Percentiles rank a stretch among this genome's conserved stretches.
phyloP scores from a whole-genome alignment of 2,329 filamentous ascomycete genomes.

The Diaporthe caulivora region DNA sequence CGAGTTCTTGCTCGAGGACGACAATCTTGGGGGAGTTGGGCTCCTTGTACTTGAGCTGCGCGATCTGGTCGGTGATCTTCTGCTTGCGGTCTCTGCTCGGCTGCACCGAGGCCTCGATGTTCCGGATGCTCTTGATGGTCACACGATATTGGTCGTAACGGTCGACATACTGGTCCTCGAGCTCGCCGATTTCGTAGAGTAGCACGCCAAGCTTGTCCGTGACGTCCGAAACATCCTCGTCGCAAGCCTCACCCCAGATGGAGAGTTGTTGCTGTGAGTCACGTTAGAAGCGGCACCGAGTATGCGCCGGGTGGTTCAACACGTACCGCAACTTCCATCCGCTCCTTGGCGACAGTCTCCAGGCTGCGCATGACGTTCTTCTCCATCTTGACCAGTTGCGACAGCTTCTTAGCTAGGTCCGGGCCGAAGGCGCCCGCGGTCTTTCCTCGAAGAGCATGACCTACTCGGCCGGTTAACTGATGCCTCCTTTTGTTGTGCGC shows the following conservation, averaged over 20 bases:
- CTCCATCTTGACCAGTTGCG: conserved; percentile 99
- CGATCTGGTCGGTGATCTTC: conserved; percentile 99
- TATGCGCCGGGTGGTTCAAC: too few relatives aligned
- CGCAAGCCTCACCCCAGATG: conserved; percentile 94
- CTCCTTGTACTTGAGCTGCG: conserved; percentile 99
- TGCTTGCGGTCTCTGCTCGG: conserved; percentile 99
- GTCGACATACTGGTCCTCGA: conserved; percentile 98
- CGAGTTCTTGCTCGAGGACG: conserved; percentile 97
- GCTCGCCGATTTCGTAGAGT: conserved; percentile 97
- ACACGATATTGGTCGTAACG: conserved; percentile 99
- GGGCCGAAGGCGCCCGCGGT: conserved; percentile 82
- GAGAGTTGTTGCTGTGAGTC: conserved; percentile 91
- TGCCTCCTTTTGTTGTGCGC: neutral
- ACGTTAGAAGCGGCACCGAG: conserved; percentile 4
- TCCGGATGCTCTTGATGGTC: conserved; percentile 99
- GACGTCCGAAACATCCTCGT: conserved; percentile 98
- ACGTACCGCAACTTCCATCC: conserved; percentile 97
- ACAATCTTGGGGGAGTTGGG: conserved; percentile 98
- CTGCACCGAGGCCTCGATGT: conserved; percentile 98
- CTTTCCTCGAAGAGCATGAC: conserved; percentile 78
- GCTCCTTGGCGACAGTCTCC: conserved; percentile 93
- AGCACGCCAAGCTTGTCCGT: conserved; percentile 98
- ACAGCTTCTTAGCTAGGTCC: conserved; percentile 97
- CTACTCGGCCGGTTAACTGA: conserved; percentile 51
- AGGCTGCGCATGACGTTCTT: conserved; percentile 99